These are phyloP conservation scores for Coccomyxa subellipsoidea DNA, from an alignment of 163 green algal genomes.

Conservation along the genomic window DNA sequence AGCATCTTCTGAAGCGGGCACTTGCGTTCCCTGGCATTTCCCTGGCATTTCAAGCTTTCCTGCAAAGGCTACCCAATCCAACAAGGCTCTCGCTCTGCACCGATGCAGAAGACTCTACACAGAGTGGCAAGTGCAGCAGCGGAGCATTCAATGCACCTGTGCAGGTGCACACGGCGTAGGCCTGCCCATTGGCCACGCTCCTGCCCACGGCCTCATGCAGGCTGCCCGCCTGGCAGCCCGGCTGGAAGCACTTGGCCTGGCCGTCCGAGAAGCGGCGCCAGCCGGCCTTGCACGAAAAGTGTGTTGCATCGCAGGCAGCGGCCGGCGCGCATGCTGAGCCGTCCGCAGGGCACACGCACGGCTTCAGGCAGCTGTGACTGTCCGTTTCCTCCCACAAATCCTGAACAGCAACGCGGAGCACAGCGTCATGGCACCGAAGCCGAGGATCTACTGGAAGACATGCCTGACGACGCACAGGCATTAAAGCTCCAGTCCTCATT, in stretches of 20 bases:
- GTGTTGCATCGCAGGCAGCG: slow-evolving; percentile 6
- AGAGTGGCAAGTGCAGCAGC: not conserved
- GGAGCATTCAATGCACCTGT: not conserved
- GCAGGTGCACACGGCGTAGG: slow-evolving; percentile 13
- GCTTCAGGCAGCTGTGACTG: slow-evolving; percentile 14
- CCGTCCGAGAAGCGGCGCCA: slow-evolving; percentile 15
- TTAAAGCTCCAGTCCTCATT: too few relatives aligned
- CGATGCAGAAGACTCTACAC: too few relatives aligned
- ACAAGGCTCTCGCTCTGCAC: too few relatives aligned
- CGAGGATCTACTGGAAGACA: too few relatives aligned
- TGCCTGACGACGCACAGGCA: too few relatives aligned
- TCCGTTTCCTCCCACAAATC: slow-evolving; percentile 10
- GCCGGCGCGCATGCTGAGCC: slow-evolving; percentile 23
- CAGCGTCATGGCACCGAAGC: too few relatives aligned
- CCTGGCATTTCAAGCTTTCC: too few relatives aligned
- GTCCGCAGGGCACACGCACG: slow-evolving; percentile 35
- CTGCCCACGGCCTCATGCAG: slow-evolving; percentile 8
- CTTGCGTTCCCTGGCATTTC: too few relatives aligned
- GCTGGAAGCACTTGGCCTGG: slow-evolving; percentile 16
- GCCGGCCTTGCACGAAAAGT: slow-evolving; percentile 21
- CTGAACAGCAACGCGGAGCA: not conserved
- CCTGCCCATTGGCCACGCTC: slow-evolving; percentile 7
- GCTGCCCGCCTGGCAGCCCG: slow-evolving; percentile 15
- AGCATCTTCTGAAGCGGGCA: too few relatives aligned
- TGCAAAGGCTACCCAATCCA: too few relatives aligned